These are phyloP conservation scores for Dillenia suffruticosa DNA, from an alignment of 164 flowering plant species.

Conservation along the genomic window DNA sequence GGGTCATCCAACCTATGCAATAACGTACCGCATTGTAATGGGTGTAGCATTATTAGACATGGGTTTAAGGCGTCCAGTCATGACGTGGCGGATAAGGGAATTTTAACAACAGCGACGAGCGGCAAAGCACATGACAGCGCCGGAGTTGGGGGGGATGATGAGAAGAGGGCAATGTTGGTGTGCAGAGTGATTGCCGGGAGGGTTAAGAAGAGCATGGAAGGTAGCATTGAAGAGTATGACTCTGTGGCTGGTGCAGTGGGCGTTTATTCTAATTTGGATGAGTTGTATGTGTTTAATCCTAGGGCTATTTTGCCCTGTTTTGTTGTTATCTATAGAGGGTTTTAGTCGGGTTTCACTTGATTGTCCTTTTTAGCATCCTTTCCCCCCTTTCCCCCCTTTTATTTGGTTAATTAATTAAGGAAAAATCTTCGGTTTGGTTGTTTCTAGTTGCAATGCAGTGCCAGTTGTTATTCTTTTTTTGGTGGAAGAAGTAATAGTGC, in stretches of 20 bases:
- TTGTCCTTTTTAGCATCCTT: neutral
- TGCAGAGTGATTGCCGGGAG: slow-evolving; percentile 94
- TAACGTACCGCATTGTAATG: slow-evolving; percentile 49
- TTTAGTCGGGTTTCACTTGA: slow-evolving; percentile 17
- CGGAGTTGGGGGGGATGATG: slow-evolving; percentile 22
- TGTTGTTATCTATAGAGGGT: slow-evolving; percentile 85
- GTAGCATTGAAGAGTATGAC: slow-evolving; percentile 62
- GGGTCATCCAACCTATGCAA: slow-evolving; percentile 77
- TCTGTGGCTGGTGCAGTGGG: slow-evolving; percentile 63
- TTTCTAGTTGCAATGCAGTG: too few relatives aligned
- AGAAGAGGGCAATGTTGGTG: slow-evolving; percentile 86
- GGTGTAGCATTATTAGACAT: slow-evolving; percentile 66
- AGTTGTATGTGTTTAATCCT: slow-evolving; percentile 74
- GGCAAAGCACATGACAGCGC: slow-evolving; percentile 79
- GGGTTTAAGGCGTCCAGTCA: slow-evolving; percentile 54
- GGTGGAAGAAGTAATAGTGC: too few relatives aligned
- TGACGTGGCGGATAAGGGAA: slow-evolving; percentile 31
- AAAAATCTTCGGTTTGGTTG: too few relatives aligned
- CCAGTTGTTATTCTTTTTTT: too few relatives aligned
- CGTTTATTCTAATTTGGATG: slow-evolving; percentile 73
- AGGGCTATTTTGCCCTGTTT: slow-evolving; percentile 91
- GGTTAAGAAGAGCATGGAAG: slow-evolving; percentile 56
- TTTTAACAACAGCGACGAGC: slow-evolving; percentile 76
- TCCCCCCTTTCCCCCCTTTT: too few relatives aligned
- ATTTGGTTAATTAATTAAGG: too few relatives aligned